Percentiles rank a stretch among this genome's conserved stretches.
phyloP scores from a whole-genome alignment of 495 filamentous ascomycete genomes.

The Pseudoneurospora amorphoporcata region DNA sequence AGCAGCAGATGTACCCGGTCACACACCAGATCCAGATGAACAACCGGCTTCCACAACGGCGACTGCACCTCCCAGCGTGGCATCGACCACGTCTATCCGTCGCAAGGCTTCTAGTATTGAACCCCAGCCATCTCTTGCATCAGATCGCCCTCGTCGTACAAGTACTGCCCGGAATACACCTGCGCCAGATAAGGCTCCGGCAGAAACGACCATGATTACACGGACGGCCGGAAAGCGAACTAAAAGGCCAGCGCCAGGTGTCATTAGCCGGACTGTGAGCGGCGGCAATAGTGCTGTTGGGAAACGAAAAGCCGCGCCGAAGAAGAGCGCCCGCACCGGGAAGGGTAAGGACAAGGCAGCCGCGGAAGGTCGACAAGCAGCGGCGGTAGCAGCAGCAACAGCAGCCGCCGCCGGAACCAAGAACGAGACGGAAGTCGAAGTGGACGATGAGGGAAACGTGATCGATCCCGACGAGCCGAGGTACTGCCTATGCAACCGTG shows the following conservation, averaged over 20 bases:
- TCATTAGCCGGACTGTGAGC: constrained; percentile 57
- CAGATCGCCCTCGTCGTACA: constrained; percentile 43
- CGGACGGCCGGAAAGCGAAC: constrained; percentile 23
- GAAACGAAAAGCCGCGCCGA: constrained; percentile 67
- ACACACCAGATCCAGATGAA: background rate
- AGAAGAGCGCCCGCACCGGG: constrained; percentile 30
- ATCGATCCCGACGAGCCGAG: constrained; percentile 80
- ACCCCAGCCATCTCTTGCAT: constrained; percentile 33
- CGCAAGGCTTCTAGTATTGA: constrained; percentile 42
- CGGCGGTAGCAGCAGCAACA: constrained; percentile 25
- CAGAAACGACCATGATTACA: background rate
- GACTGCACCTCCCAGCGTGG: background rate
- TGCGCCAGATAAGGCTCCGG: constrained; percentile 28
- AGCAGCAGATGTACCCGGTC: background rate
- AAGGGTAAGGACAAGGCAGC: background rate
- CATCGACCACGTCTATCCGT: constrained; percentile 23
- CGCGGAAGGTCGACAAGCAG: constrained; percentile 36
- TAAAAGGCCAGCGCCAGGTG: constrained; percentile 69
- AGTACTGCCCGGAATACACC: constrained; percentile 49
- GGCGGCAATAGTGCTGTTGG: constrained; percentile 66
- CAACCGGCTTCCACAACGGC: background rate
- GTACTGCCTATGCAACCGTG: constrained; percentile 86
- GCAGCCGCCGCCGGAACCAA: background rate
- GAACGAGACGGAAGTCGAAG: constrained; percentile 33
- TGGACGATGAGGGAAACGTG: constrained; percentile 58